These are phyloP conservation scores for Castanospermum australe DNA, from an alignment of 306 rosid genomes.

Conservation along the genomic window DNA sequence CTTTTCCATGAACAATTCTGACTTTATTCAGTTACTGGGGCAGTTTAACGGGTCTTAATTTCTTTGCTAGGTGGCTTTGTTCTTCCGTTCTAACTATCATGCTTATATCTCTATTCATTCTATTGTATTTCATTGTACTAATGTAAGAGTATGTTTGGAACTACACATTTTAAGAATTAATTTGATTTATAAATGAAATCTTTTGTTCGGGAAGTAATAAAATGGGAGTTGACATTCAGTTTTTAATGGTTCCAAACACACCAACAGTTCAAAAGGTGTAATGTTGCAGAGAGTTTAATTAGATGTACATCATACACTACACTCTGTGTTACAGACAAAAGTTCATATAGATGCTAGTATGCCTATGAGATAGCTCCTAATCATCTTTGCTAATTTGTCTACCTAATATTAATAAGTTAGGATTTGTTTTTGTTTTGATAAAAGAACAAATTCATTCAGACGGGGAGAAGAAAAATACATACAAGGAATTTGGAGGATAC, in stretches of 20 bases:
- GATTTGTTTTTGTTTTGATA: too few relatives aligned
- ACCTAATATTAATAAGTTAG: neutral
- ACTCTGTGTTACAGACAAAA: neutral
- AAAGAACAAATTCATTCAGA: too few relatives aligned
- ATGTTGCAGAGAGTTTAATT: neutral
- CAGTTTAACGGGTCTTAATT: neutral
- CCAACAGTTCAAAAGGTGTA: neutral
- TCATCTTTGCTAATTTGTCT: constrained; percentile 1
- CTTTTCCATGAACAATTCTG: neutral
- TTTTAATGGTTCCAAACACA: too few relatives aligned
- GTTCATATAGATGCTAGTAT: neutral
- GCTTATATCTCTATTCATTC: neutral
- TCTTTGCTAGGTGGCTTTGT: neutral
- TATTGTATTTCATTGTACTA: neutral
- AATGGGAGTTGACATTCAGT: too few relatives aligned
- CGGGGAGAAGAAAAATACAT: too few relatives aligned
- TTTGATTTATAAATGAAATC: too few relatives aligned
- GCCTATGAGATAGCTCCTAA: neutral
- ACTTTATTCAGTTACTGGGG: neutral
- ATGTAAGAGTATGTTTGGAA: too few relatives aligned
- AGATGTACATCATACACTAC: neutral
- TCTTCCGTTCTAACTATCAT: neutral
- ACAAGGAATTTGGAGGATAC: too few relatives aligned
- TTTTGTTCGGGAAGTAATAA: too few relatives aligned
- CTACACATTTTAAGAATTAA: too few relatives aligned